These are phyloP conservation scores for Dunaliella sp. DNA, from an alignment of 139 green algal genomes.

Conservation along the genomic window DNA sequence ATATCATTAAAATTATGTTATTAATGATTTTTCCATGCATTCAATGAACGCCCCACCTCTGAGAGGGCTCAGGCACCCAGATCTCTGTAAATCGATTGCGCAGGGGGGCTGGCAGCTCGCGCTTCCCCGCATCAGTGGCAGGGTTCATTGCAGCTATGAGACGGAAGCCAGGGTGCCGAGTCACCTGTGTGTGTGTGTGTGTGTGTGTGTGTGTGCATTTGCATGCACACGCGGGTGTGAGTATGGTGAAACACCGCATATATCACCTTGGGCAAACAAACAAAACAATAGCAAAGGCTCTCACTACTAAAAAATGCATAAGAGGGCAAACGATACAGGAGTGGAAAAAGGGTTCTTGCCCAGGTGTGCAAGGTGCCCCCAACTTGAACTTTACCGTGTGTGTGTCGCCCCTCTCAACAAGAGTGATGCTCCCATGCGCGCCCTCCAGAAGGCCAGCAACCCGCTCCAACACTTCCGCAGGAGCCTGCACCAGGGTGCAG, in stretches of 20 bases:
- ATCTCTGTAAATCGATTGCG: conserved; percentile 93
- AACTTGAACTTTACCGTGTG: too few species aligned
- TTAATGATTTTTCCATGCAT: too few species aligned
- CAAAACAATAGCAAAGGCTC: too few species aligned
- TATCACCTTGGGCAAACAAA: too few species aligned
- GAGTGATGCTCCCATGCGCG: conserved; percentile 48
- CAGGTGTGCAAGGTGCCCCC: too few species aligned
- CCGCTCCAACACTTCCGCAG: conserved; percentile 81
- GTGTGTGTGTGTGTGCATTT: not conserved
- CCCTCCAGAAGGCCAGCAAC: conserved; percentile 88
- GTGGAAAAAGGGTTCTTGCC: too few species aligned
- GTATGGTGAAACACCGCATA: too few species aligned
- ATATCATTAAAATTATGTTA: too few species aligned
- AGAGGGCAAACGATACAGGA: too few species aligned
- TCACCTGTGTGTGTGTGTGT: conserved; percentile 41
- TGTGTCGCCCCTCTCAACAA: conserved; percentile 85
- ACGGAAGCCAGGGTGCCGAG: conserved; percentile 86
- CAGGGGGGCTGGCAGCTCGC: conserved; percentile 84
- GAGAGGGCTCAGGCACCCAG: conserved; percentile 81
- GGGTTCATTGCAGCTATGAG: conserved; percentile 98
- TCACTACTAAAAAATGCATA: too few species aligned
- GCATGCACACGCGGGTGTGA: not conserved
- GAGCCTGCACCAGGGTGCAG: too few species aligned
- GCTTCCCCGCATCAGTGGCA: conserved; percentile 94
- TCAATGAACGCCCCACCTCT: too few species aligned